Evolutionary conservation across 805 yeast genomes (phyloP).

Genomic region (Ogataea glucozyma): DNA sequence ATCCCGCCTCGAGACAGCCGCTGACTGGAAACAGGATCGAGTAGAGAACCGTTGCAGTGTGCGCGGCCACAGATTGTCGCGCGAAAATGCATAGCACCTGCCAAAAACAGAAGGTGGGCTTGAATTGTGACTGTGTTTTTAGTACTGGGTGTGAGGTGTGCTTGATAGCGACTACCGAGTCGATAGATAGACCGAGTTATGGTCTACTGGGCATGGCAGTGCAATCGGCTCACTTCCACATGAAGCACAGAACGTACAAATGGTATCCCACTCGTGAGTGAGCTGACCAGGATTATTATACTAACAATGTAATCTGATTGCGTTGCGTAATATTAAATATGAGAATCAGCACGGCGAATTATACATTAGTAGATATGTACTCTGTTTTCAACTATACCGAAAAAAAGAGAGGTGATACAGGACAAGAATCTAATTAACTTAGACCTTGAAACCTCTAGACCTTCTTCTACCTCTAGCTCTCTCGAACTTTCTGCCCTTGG

Average conservation of each 20-base stretch:
- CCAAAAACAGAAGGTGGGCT: not conserved
- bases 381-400: slow-evolving; percentile 12
- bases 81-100: not conserved
- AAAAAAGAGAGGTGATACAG: slow-evolving; percentile 10
- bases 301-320: too few species aligned
- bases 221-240: too few species aligned
- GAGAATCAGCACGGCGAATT: slow-evolving; percentile 9
- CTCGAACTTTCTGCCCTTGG: slow-evolving; percentile 99
- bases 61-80: not conserved
- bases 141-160: slow-evolving; percentile 3
- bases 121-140: slow-evolving; percentile 1
- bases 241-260: too few species aligned
- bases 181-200: too few species aligned
- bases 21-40: too few species aligned
- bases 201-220: too few species aligned
- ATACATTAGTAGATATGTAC: slow-evolving; percentile 10
- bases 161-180: too few species aligned
- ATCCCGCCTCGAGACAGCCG: too few species aligned
- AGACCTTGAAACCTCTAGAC: slow-evolving; percentile 99
- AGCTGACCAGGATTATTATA: too few species aligned
- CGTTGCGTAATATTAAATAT: slow-evolving; percentile 5
- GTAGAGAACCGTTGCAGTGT: too few species aligned
- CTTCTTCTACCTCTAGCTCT: slow-evolving; percentile 99
- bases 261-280: too few species aligned
- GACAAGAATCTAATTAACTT: slow-evolving; percentile 39